A percentile compares a stretch with the other conserved stretches of the same genome.
Conservation (phyloP, 2,329 filamentous ascomycete genomes). For the Cladobotryum mycophilum region DNA sequence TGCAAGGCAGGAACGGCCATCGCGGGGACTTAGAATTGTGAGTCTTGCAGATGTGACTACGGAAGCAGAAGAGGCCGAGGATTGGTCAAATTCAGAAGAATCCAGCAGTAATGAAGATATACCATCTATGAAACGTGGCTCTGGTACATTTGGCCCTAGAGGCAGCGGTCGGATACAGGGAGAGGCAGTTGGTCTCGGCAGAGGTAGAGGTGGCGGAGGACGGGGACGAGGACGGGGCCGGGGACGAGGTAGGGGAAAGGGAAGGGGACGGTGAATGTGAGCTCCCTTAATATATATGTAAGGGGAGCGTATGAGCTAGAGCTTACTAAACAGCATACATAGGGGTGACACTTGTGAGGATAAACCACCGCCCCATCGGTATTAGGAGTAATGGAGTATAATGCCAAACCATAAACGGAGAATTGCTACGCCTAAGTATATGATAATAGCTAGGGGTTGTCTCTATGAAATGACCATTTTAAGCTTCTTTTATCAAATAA, state of each 20-base stretch:
- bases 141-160: no score
- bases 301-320: no score
- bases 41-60: constrained; percentile 12
- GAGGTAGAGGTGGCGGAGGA: constrained; percentile 13
- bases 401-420: no score
- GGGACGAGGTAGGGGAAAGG: constrained; percentile 17
- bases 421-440: no score
- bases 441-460: no score
- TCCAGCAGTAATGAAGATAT: constrained; percentile 18
- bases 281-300: no score
- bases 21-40: constrained; percentile 11
- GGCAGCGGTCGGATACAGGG: not conserved
- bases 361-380: no score
- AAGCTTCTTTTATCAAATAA: no score
- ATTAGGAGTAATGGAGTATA: no score
- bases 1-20: not conserved
- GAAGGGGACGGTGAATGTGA: not conserved
- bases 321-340: no score
- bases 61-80: not conserved
- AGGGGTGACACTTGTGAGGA: no score
- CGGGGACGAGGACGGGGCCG: constrained; percentile 14
- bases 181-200: not conserved
- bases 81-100: constrained; percentile 3
- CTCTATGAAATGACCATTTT: no score
- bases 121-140: constrained; percentile 10